A percentile compares a stretch with the other conserved stretches of the same genome.
These are phyloP conservation scores for Xylaria nigripes DNA, from an alignment of 495 filamentous ascomycete species.

Conservation along the genomic window DNA sequence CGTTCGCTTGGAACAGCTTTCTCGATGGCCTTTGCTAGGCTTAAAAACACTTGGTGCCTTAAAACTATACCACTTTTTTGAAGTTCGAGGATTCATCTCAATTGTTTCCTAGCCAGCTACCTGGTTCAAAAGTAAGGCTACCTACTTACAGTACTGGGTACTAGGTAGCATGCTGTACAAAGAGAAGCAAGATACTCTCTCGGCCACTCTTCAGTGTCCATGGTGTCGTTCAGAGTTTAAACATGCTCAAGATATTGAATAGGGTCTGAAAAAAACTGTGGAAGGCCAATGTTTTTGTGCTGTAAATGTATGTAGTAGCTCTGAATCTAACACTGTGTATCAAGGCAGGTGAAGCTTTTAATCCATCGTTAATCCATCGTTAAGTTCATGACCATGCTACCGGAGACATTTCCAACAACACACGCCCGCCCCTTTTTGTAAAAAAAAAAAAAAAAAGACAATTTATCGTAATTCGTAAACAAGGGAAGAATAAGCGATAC, in stretches of 20 bases:
- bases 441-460: constrained; percentile 26
- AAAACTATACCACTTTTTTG: no score
- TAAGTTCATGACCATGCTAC: constrained; percentile 35
- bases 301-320: constrained; percentile 31
- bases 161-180: no score
- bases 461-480: constrained; percentile 30
- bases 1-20: no score
- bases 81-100: no score
- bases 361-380: constrained; percentile 21
- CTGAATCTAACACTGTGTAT: constrained; percentile 31
- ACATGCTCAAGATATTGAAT: background rate
- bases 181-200: no score
- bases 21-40: no score
- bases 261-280: background rate
- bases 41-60: no score
- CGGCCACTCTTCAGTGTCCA: no score
- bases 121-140: no score
- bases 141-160: no score
- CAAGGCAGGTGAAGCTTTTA: constrained; percentile 25
- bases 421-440: constrained; percentile 30
- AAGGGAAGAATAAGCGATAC: constrained; percentile 21
- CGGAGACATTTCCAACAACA: constrained; percentile 31
- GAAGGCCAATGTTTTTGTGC: constrained; percentile 13
- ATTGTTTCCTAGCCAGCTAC: no score
- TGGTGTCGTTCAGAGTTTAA: no score